phyloP scores from a whole-genome alignment of 441 rosid genomes.

The Codiaeum variegatum region DNA sequence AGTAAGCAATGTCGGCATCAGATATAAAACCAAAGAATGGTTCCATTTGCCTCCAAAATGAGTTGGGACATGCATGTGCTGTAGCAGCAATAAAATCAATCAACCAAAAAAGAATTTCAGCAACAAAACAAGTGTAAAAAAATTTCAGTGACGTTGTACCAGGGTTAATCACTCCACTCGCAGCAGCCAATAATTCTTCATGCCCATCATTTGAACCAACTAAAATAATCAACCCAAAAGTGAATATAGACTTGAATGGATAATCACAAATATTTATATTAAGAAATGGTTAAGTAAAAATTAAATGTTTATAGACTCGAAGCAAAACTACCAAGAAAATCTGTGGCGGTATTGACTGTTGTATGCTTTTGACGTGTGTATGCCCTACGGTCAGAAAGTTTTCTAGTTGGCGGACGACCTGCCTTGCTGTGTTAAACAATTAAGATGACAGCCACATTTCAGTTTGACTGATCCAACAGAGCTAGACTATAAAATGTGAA shows the following conservation, averaged over 20 bases:
- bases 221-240: slow-evolving; percentile 32
- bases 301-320: slow-evolving; percentile 3
- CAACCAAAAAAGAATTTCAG: slow-evolving; percentile 16
- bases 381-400: slow-evolving; percentile 94
- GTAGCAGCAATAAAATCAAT: slow-evolving; percentile 37
- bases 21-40: slow-evolving; percentile 63
- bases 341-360: slow-evolving; percentile 52
- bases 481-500: slow-evolving; percentile 11
- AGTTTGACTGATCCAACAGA: slow-evolving; percentile 18
- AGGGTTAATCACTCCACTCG: slow-evolving; percentile 62
- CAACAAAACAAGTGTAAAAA: slow-evolving; percentile 6
- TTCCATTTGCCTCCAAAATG: slow-evolving; percentile 92
- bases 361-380: slow-evolving; percentile 76
- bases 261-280: slow-evolving; percentile 1
- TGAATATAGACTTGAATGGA: slow-evolving; percentile 21
- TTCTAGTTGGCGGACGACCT: slow-evolving; percentile 91
- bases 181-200: slow-evolving; percentile 94
- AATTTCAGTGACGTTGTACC: slow-evolving; percentile 36
- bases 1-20: slow-evolving; percentile 58
- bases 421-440: slow-evolving; percentile 57
- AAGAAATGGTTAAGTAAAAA: slow-evolving; percentile 13
- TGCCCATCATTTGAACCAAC: slow-evolving; percentile 87
- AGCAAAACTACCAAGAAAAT: slow-evolving; percentile 75
- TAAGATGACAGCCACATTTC: slow-evolving; percentile 30
- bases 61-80: slow-evolving; percentile 55